A percentile compares a stretch with the other conserved stretches of the same genome.
Evolutionary conservation across 1,284 basidiomycete species (phyloP).

Genomic region (Sparassis latifolia): DNA sequence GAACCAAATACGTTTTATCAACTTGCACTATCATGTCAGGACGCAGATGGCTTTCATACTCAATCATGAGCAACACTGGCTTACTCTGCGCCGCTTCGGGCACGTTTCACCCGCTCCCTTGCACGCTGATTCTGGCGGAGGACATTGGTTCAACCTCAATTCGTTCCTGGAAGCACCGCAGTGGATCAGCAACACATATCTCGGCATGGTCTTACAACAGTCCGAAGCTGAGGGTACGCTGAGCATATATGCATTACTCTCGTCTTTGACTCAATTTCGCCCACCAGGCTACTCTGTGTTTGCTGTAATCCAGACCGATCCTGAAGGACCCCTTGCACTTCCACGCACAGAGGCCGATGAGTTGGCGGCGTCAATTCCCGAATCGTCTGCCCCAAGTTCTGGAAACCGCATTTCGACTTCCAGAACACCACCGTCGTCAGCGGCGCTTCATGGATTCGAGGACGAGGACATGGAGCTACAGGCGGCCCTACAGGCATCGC

Average conservation of each 20-base stretch:
- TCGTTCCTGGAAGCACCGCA: conserved; percentile 69
- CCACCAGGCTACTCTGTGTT: conserved; percentile 84
- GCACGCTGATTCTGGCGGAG: conserved; percentile 40
- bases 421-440: conserved; percentile 1
- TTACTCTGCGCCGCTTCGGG: conserved; percentile 81
- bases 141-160: conserved; percentile 91
- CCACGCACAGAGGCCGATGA: conserved; percentile 62
- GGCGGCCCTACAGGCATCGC: conserved; percentile 75
- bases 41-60: conserved; percentile 85
- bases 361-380: conserved; percentile 52
- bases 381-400: conserved; percentile 32
- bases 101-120: conserved; percentile 30
- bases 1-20: too few species aligned
- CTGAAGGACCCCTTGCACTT: conserved; percentile 39
- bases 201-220: conserved; percentile 83
- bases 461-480: conserved; percentile 87
- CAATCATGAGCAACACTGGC: conserved; percentile 87
- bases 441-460: conserved; percentile 40
- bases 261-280: neutral
- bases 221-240: conserved; percentile 72
- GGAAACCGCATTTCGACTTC: conserved; percentile 7
- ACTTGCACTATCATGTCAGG: conserved; percentile 31
- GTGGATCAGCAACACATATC: conserved; percentile 80
- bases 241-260: neutral
- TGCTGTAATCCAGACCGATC: conserved; percentile 56